Evolutionary conservation across 257 asterid genomes (phyloP), one percentile per base, ranked within the genome.

Genomic region (Capsicum chinense): DNA sequence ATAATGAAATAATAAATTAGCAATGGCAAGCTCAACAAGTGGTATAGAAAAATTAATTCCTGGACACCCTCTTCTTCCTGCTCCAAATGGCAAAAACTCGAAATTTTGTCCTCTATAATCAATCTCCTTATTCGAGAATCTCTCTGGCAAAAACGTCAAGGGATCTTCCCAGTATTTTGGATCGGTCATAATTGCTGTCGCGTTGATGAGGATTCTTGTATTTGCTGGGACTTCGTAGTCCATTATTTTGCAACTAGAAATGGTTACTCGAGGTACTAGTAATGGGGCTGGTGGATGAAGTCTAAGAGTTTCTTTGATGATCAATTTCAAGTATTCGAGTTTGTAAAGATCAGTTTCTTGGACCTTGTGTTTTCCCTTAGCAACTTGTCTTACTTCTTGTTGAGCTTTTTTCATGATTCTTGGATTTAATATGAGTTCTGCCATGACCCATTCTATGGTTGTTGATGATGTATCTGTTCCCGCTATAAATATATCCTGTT

Each of bases 11-110:
- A 90, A 62, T 69, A 91, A 89, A 84, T 91, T 89, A 9, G 93
- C 94, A 44, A 91, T 81, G 17, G 89, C 87, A 9, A 90, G 83
- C 76, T 92, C 92, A 87, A 90, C 86, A 71, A 89, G 70, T 37
- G 89, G 85, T 7, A 89, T 21, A 3, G 90, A 64, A 37, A 89
- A 89, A 56, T 81, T 80, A 1, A 91, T 91, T n/a, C 91, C 92
- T 8, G 94, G 94, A 80, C 95, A 92, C 5, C 89, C 86, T 66
- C 95, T 85, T 71, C 92, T 84, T 0, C 93, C 93, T 8, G 87
- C 89, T 4, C 93, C 95, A 79, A 92, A 92, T 19, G 92, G 93
- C n/a, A 92, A 52, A 4, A 87, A 47, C 89, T 89, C 92, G 5
- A 60, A 92, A 59, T 86, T 83, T 19, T 86, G 83, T 8, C 93